These are phyloP conservation scores for Leishmania amazonensis DNA, from an alignment of 208 protist species.

Conservation along the genomic window DNA sequence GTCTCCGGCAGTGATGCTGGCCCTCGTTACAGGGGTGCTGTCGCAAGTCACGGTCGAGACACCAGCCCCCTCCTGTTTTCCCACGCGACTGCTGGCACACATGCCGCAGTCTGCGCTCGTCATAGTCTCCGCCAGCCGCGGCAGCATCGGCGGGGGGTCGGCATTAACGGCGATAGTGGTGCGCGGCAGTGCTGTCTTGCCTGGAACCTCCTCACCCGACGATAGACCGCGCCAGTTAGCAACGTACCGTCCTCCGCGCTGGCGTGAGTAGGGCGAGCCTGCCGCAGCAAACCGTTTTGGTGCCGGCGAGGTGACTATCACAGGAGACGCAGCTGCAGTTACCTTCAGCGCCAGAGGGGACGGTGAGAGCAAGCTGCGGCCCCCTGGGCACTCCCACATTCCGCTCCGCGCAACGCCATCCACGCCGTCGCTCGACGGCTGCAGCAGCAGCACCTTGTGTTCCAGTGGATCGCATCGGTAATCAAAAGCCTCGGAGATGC, in stretches of 20 bases:
- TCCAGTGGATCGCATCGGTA: conserved; percentile 33
- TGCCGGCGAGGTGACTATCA: neutral
- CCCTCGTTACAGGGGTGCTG: neutral
- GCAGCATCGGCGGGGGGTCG: neutral
- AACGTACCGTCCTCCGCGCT: conserved; percentile 11
- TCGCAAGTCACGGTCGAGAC: neutral
- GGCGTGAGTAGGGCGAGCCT: neutral
- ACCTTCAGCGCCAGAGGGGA: neutral
- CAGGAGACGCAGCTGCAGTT: neutral
- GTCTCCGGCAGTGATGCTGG: neutral
- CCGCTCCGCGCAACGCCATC: neutral
- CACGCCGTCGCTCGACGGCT: conserved; percentile 1
- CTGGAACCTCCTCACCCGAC: neutral
- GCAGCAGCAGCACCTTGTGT: conserved; percentile 26
- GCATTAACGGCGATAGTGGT: neutral
- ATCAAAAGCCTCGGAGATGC: neutral
- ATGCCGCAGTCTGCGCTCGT: conserved; percentile 1
- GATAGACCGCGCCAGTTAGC: conserved; percentile 24
- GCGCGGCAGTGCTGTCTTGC: neutral
- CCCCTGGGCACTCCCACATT: neutral
- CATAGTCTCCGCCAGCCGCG: neutral
- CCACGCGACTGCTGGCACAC: neutral
- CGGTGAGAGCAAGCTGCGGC: neutral
- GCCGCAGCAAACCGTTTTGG: neutral
- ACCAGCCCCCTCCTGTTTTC: neutral